Evolutionary conservation across 2,329 filamentous ascomycete genomes (phyloP).

Genomic region (Cercospora citrullina): DNA sequence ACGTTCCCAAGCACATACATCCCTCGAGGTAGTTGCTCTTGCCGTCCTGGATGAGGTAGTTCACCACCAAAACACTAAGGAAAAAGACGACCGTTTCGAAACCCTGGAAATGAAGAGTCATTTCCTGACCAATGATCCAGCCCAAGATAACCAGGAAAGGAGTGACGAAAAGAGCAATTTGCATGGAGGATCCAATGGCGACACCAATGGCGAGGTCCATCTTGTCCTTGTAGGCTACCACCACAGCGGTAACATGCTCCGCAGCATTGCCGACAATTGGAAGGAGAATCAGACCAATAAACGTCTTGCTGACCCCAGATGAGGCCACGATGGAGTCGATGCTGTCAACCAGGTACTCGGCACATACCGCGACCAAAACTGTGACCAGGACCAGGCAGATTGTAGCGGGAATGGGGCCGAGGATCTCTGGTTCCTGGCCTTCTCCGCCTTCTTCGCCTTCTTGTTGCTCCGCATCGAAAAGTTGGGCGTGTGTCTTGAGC

Average conservation of each 20-base stretch:
- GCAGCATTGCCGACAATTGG: slow-evolving; percentile 60
- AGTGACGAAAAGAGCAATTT: slow-evolving; percentile 60
- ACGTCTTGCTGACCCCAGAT: slow-evolving; percentile 56
- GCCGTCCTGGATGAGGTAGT: slow-evolving; percentile 82
- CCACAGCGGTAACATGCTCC: slow-evolving; percentile 57
- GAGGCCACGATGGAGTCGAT: slow-evolving; percentile 56
- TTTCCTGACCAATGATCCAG: slow-evolving; percentile 55
- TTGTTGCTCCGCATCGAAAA: slow-evolving; percentile 48
- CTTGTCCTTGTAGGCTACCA: slow-evolving; percentile 58
- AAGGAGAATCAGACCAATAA: slow-evolving; percentile 58
- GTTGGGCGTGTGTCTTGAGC: slow-evolving; percentile 51
- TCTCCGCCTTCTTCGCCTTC: slow-evolving; percentile 35
- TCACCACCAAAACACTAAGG: slow-evolving; percentile 80
- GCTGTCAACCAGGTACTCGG: slow-evolving; percentile 56
- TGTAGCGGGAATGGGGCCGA: slow-evolving; percentile 48
- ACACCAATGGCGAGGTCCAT: slow-evolving; percentile 60
- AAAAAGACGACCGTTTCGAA: slow-evolving; percentile 89
- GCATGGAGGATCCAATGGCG: slow-evolving; percentile 55
- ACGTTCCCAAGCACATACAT: slow-evolving; percentile 58
- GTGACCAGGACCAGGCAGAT: slow-evolving; percentile 52
- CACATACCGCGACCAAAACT: slow-evolving; percentile 52
- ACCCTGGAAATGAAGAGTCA: slow-evolving; percentile 77
- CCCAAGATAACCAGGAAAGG: slow-evolving; percentile 59
- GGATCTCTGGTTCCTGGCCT: slow-evolving; percentile 43
- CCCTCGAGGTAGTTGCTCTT: slow-evolving; percentile 86